phyloP scores from a whole-genome alignment of 140 eudicot genomes.

The Anethum foeniculum region DNA sequence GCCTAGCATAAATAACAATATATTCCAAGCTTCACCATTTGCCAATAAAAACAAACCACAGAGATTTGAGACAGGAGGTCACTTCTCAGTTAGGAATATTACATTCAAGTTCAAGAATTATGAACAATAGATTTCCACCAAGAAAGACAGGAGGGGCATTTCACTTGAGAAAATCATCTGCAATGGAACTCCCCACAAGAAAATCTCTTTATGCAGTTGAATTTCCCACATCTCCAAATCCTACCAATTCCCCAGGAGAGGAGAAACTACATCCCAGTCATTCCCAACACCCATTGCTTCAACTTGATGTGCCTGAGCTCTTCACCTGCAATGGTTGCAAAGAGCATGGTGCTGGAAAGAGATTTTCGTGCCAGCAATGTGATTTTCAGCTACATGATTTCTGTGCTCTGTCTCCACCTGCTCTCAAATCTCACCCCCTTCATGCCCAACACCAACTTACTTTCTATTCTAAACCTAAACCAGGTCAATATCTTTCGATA shows the following conservation, averaged over 20 bases:
- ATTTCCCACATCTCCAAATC: slow-evolving; percentile 58
- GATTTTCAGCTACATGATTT: slow-evolving; percentile 83
- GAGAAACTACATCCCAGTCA: slow-evolving; percentile 47
- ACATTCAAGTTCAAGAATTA: slow-evolving; percentile 7
- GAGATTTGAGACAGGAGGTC: not conserved
- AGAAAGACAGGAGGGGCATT: slow-evolving; percentile 28
- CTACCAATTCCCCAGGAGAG: slow-evolving; percentile 21
- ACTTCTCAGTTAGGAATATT: not conserved
- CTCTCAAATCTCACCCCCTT: slow-evolving; percentile 65
- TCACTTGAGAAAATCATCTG: slow-evolving; percentile 12
- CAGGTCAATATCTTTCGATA: slow-evolving; percentile 33
- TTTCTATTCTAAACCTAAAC: slow-evolving; percentile 60
- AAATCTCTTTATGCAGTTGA: slow-evolving; percentile 26
- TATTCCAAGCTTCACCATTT: not conserved
- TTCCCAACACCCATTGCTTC: slow-evolving; percentile 52
- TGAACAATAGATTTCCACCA: slow-evolving; percentile 17
- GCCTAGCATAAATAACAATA: slow-evolving; percentile 1
- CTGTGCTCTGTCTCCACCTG: slow-evolving; percentile 73
- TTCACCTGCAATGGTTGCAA: slow-evolving; percentile 78
- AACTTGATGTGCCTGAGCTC: slow-evolving; percentile 29
- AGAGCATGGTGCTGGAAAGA: slow-evolving; percentile 71
- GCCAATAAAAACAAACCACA: not conserved
- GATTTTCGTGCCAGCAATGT: slow-evolving; percentile 59
- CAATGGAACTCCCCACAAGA: slow-evolving; percentile 14
- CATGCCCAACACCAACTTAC: slow-evolving; percentile 76